Percentiles rank a stretch among this genome's conserved stretches.
Evolutionary conservation across 1,284 basidiomycete species (phyloP).

Genomic region (Ceratobasidium sp.): DNA sequence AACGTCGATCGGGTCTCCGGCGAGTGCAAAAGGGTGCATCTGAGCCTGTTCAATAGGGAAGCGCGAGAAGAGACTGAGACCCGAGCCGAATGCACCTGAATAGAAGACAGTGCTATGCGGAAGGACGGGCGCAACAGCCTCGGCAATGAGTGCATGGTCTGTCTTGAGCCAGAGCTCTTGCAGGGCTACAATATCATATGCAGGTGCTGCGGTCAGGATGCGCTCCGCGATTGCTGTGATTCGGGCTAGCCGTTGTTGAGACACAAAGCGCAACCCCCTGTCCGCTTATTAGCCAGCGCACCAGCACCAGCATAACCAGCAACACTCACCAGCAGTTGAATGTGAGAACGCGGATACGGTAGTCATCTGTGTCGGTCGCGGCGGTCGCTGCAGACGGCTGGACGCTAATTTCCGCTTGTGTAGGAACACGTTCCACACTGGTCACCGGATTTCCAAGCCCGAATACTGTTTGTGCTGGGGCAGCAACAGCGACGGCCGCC

Average conservation of each 20-base stretch:
- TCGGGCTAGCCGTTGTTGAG: constrained; percentile 81
- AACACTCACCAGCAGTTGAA: constrained; percentile 83
- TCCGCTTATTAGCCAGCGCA: constrained; percentile 28
- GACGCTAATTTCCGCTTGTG: constrained; percentile 28
- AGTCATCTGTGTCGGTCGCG: constrained; percentile 20
- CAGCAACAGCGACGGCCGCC: constrained; percentile 14
- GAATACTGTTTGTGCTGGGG: constrained; percentile 30
- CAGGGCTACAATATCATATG: constrained; percentile 90
- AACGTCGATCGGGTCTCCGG: constrained; percentile 94
- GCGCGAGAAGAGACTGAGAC: constrained; percentile 90
- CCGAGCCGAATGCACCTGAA: constrained; percentile 96
- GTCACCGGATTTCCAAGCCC: neutral
- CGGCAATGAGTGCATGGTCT: constrained; percentile 84
- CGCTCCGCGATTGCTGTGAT: constrained; percentile 79
- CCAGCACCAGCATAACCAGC: neutral
- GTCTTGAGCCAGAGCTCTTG: constrained; percentile 97
- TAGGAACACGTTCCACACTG: constrained; percentile 8
- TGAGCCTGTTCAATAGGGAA: constrained; percentile 85
- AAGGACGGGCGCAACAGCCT: constrained; percentile 70
- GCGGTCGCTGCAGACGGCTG: constrained; percentile 3
- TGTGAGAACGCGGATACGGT: constrained; percentile 71
- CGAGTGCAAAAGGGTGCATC: constrained; percentile 89
- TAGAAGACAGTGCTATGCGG: constrained; percentile 93
- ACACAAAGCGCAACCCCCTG: constrained; percentile 92
- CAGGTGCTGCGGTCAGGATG: constrained; percentile 65